Conservation (phyloP, 345 rosid species). For the Gossypium turneri region DNA sequence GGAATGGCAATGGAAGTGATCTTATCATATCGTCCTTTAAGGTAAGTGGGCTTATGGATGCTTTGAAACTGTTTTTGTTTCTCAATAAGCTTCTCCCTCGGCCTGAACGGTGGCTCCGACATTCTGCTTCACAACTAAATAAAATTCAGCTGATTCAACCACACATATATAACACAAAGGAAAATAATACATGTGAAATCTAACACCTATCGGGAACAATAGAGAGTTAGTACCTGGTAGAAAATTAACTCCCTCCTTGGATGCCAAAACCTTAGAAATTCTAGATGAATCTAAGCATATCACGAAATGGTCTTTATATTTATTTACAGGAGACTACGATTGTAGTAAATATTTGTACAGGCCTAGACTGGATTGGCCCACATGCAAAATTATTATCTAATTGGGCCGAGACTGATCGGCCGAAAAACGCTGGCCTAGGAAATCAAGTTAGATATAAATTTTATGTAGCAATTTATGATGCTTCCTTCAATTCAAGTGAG, state of each 20-base stretch:
- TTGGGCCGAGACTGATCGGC: no score
- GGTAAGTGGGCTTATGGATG: conserved; percentile 68
- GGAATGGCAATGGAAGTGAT: conserved; percentile 89
- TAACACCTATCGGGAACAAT: background rate
- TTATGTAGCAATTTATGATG: no score
- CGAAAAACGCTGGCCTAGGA: no score
- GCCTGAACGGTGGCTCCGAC: conserved; percentile 73
- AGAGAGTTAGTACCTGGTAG: background rate
- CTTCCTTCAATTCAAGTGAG: no score
- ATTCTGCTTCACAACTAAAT: conserved; percentile 31
- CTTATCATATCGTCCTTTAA: conserved; percentile 80
- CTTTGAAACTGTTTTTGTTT: conserved; percentile 72
- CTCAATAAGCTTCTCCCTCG: conserved; percentile 79
- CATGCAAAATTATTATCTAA: no score
- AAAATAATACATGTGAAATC: background rate
- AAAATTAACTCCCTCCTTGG: background rate
- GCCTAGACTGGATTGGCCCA: no score
- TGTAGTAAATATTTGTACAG: no score
- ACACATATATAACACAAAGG: background rate
- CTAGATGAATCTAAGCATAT: background rate
- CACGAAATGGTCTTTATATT: background rate
- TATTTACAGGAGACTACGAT: no score
- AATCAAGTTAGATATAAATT: no score
- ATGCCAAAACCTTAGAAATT: background rate
- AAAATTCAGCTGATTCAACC: background rate